Base-by-base conservation (phyloP, 192 early-diverging fungal species). In the Umbelopsis ramanniana region DNA sequence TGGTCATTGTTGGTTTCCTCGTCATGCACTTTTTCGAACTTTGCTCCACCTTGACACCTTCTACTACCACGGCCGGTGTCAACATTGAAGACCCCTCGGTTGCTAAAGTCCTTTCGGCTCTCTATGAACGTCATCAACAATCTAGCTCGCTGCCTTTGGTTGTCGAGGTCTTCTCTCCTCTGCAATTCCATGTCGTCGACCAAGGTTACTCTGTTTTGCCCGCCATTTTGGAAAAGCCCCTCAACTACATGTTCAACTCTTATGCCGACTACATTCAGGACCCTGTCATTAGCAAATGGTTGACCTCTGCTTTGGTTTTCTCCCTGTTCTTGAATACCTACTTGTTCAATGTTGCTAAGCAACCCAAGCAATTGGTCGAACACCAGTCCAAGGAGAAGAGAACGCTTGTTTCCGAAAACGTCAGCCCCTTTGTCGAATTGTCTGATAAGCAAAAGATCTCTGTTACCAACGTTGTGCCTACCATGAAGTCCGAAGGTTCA, bases 21-120 rank as follows among this genome's bases (percentile, higher is more conserved):
- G 79, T 82, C 19, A 86, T 90, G 84, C 88, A 90, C 71, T 70
- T 89, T 26, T 85, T 89, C 74, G 86, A 87, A 54, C 71, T 89
- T 55, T 85, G 85, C 68, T 84, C 84, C 33, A 85, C 89, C n/a
- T 73, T 89, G 35, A 83, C 81, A 23, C 73, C 74, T 48, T 33
- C 33, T 29, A 68, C 72, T 33, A 67, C 78, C 10, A 69, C 77
- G 24, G 35, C 0, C 11, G 8, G 14, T n/a, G 83, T 85, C 21
- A 74, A 83, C 70, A 72, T 86, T 47, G 46, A 57, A 21, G 79
- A 81, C 33, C 67, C 85, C n/a, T 54, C 74, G 23, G 72, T 85
- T 38, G 74, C 75, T 14, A 69, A 75, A 57, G 78, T 85, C n/a
- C 78, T 88, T n/a, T 66, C 79, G 21, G 72, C 63, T 19, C 70